Conservation (phyloP, 2,329 filamentous ascomycete species). For the Colletotrichum shisoi region DNA sequence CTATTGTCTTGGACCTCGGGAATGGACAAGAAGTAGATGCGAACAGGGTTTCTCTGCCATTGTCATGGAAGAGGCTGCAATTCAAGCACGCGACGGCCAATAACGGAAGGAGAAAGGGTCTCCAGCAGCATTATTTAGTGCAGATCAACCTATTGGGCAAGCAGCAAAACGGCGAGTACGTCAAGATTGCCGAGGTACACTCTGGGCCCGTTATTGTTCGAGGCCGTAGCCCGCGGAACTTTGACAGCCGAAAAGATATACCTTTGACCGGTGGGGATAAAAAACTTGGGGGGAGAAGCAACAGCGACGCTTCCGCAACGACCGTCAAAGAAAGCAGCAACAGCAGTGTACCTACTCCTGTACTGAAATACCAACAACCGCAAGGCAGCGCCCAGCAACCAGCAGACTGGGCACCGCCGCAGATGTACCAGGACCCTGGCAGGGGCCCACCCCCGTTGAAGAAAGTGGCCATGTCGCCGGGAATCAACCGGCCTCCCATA, state of each 20-base stretch:
- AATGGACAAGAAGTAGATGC: conserved; percentile 76
- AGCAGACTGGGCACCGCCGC: conserved; percentile 57
- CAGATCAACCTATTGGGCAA: conserved; percentile 84
- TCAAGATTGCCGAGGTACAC: conserved; percentile 82
- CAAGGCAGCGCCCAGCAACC: conserved; percentile 50
- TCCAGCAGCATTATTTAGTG: conserved; percentile 94
- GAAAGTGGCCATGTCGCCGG: conserved; percentile 62
- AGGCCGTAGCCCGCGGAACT: conserved; percentile 90
- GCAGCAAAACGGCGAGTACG: conserved; percentile 70
- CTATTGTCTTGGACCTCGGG: conserved; percentile 63
- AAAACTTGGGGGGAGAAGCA: conserved; percentile 56
- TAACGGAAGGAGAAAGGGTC: conserved; percentile 89
- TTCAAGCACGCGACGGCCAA: conserved; percentile 97
- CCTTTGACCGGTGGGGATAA: conserved; percentile 68
- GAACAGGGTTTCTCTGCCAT: conserved; percentile 78
- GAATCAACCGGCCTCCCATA: conserved; percentile 60
- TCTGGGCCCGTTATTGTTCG: conserved; percentile 95
- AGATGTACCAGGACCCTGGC: conserved; percentile 49
- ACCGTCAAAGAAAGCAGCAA: conserved; percentile 41
- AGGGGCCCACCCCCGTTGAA: conserved; percentile 60
- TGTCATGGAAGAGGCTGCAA: conserved; percentile 92
- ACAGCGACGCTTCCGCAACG: conserved; percentile 43
- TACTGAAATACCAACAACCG: conserved; percentile 46
- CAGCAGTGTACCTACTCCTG: conserved; percentile 35
- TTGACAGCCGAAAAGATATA: conserved; percentile 87